Base-by-base conservation (phyloP, 2,329 filamentous ascomycete species). In the Bisporella sp. region DNA sequence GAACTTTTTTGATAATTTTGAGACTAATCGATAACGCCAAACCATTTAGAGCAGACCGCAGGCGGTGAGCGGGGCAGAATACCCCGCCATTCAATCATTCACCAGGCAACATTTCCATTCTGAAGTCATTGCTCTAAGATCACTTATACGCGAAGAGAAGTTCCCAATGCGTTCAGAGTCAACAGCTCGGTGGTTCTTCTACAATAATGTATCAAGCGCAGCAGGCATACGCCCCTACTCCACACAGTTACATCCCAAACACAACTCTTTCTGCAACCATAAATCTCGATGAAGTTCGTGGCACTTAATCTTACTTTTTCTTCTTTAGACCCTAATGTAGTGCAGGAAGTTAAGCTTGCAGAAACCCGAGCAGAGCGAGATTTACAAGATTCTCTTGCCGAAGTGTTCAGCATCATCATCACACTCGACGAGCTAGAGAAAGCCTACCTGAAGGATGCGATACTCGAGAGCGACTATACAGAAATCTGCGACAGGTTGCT, bases 371-470 rank as follows among this genome's bases (percentile, higher is more conserved):
- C 88, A 40, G 92, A 97, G 71, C 85, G 92, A 54, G 91, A 99
- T 66, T 76, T 97, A 1, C 89, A 96, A 68, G 93, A 97, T 65
- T 97, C 93, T 1, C 81, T 99, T 11, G 93, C 92, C 49, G 93
- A 99, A 70, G 84, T 99, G 29, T 99, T 97, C 71, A 96, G 91
- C 71, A 97, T 99, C 59, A 92, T 99, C 37, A 81, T 96, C 54
- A 97, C 93, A 0, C 76, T 99, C 3, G 93, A 99, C 66, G 90
- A 95, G 57, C 79, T 99, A 1, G 93, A 99, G 64, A 96, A 95
- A 68, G 95, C 92, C 0, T 99, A 96, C 65, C 80, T 99, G 39
- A 95, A 96, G 65, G 93, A 99, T 74, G 92, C 90, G 28, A 85
- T 99, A 46, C 81, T 87, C 5, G 93, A 97, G 69, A 77, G 78